phyloP scores from a whole-genome alignment of 345 rosid species.

The Toxicodendron radicans region DNA sequence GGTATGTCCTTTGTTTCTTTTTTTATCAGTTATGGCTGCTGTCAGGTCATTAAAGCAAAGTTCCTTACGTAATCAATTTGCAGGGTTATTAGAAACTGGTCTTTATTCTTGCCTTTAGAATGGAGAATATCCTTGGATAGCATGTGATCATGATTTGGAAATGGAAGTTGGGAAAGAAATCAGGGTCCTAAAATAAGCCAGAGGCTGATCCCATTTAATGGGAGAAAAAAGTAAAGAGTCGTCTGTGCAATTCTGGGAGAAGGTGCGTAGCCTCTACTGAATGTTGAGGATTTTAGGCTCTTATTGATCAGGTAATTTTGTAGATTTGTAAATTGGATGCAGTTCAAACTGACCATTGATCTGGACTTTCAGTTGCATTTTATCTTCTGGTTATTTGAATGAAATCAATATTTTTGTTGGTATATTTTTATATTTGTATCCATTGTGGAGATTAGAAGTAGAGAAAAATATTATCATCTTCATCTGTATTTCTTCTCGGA shows the following conservation, averaged over 20 bases:
- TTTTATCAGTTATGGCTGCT: background rate
- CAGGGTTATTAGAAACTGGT: background rate
- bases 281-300: background rate
- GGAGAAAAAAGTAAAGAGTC: background rate
- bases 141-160: background rate
- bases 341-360: background rate
- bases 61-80: background rate
- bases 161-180: background rate
- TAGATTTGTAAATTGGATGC: background rate
- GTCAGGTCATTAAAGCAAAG: background rate
- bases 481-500: no score
- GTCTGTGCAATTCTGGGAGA: background rate
- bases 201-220: background rate
- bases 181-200: background rate
- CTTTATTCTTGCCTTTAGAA: background rate
- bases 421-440: no score
- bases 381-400: background rate
- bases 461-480: background rate
- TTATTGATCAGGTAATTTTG: slow-evolving; percentile 2
- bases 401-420: background rate
- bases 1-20: slow-evolving; percentile 23
- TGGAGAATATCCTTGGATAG: background rate
- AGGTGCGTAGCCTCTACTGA: background rate
- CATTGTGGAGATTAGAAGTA: no score
- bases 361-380: slow-evolving; percentile 4